Percentiles rank a stretch among this genome's conserved stretches.
Evolutionary conservation across 257 asterid species (phyloP).

Genomic region (Verbascum thapsus): DNA sequence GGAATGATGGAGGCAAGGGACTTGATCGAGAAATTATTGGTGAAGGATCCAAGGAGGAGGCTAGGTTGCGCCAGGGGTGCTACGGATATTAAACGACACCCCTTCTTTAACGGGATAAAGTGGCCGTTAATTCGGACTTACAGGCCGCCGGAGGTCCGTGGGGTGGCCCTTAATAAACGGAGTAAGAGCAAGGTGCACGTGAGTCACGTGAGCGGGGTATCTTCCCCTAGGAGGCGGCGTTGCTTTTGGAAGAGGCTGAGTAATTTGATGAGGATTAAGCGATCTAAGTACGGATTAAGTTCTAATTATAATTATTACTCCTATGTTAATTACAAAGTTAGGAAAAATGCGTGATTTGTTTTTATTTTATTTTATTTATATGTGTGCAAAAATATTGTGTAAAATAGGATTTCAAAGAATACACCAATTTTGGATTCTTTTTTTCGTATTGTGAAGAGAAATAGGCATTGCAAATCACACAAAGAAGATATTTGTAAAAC

Average conservation of each 20-base stretch:
- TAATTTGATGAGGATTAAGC: slow-evolving; percentile 52
- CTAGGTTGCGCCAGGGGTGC: slow-evolving; percentile 89
- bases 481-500: background rate
- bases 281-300: slow-evolving; percentile 53
- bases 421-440: slow-evolving; percentile 36
- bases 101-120: slow-evolving; percentile 78
- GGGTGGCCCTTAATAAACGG: slow-evolving; percentile 57
- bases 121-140: slow-evolving; percentile 87
- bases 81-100: slow-evolving; percentile 89
- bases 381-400: slow-evolving; percentile 31
- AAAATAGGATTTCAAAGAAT: slow-evolving; percentile 25
- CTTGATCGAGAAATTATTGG: slow-evolving; percentile 69
- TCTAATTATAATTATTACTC: slow-evolving; percentile 68
- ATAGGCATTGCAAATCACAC: slow-evolving; percentile 20
- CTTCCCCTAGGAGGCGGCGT: slow-evolving; percentile 62
- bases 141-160: slow-evolving; percentile 86
- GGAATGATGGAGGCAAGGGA: slow-evolving; percentile 65
- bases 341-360: slow-evolving; percentile 39
- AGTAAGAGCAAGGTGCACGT: slow-evolving; percentile 51
- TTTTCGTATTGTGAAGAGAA: slow-evolving; percentile 7
- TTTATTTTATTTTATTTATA: slow-evolving; percentile 1
- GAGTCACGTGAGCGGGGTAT: slow-evolving; percentile 47
- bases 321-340: slow-evolving; percentile 38
- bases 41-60: slow-evolving; percentile 74
- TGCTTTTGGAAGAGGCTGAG: slow-evolving; percentile 71